These are phyloP conservation scores for Arthroderma sp. DNA, from an alignment of 2,329 filamentous ascomycete species.

Conservation along the genomic window DNA sequence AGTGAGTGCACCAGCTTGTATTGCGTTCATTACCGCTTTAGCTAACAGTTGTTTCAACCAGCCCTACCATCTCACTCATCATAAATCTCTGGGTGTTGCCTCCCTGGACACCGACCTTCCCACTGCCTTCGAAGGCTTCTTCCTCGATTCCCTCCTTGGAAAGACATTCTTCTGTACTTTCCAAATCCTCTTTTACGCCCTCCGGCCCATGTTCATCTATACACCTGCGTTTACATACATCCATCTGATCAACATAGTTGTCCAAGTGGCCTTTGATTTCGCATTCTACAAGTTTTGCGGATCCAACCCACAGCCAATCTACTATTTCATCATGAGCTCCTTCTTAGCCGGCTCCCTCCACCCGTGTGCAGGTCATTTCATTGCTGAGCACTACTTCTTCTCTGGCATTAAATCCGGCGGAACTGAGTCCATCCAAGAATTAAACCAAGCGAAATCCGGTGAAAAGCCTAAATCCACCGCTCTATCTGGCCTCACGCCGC, in stretches of 20 bases:
- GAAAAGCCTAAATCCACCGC: slow-evolving; percentile 24
- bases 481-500: slow-evolving; percentile 44
- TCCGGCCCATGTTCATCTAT: slow-evolving; percentile 92
- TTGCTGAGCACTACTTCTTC: slow-evolving; percentile 87
- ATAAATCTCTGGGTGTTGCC: slow-evolving; percentile 95
- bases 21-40: too few species aligned
- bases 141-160: slow-evolving; percentile 83
- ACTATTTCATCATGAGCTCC: slow-evolving; percentile 76
- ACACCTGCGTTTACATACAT: slow-evolving; percentile 73
- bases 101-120: slow-evolving; percentile 93
- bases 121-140: slow-evolving; percentile 76
- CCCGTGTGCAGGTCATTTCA: slow-evolving; percentile 93
- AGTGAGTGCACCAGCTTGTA: slow-evolving; percentile 34
- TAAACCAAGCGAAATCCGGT: slow-evolving; percentile 18
- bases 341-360: slow-evolving; percentile 91
- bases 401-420: slow-evolving; percentile 24
- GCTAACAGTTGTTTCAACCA: slow-evolving; percentile 20
- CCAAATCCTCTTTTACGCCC: slow-evolving; percentile 96
- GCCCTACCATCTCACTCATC: slow-evolving; percentile 96
- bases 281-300: slow-evolving; percentile 50
- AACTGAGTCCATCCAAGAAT: slow-evolving; percentile 41
- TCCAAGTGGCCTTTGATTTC: slow-evolving; percentile 67
- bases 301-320: slow-evolving; percentile 45
- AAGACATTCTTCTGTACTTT: slow-evolving; percentile 99
- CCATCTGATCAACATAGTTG: slow-evolving; percentile 66